A percentile compares a stretch with the other conserved stretches of the same genome.
Conservation (phyloP, 768 basidiomycete species). For the Tricholoma sp. region DNA sequence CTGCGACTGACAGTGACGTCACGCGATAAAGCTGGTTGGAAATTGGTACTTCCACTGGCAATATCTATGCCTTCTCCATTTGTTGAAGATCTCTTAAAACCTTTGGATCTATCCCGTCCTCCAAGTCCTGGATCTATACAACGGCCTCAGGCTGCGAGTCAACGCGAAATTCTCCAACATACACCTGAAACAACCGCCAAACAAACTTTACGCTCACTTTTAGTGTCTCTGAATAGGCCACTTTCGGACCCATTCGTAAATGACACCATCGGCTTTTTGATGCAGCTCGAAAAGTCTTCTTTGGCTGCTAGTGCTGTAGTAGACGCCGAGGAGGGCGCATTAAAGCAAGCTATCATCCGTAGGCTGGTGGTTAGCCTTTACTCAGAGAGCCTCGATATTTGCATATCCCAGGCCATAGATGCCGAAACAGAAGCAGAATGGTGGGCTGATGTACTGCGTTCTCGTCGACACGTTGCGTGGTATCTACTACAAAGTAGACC, state of each 20-base stretch:
- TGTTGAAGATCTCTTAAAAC: constrained; percentile 32
- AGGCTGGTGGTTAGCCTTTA: constrained; percentile 57
- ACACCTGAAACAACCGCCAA: constrained; percentile 16
- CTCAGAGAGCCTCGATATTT: constrained; percentile 56
- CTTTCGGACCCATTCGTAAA: constrained; percentile 21
- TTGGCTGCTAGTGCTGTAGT: background rate
- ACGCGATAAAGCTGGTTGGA: too few relatives aligned
- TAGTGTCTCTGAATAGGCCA: constrained; percentile 30
- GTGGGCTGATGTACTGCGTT: constrained; percentile 75
- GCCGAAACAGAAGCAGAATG: constrained; percentile 78
- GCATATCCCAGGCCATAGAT: constrained; percentile 60
- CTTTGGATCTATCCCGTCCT: constrained; percentile 22
- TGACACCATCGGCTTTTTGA: constrained; percentile 20
- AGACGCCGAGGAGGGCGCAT: constrained; percentile 30
- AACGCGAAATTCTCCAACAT: background rate
- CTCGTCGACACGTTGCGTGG: constrained; percentile 45
- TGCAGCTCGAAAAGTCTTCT: constrained; percentile 22
- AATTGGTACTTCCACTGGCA: too few relatives aligned
- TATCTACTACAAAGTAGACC: constrained; percentile 79
- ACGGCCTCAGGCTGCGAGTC: background rate
- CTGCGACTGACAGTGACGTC: too few relatives aligned
- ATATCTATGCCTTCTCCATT: constrained; percentile 32
- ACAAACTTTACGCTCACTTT: constrained; percentile 32
- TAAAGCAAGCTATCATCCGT: constrained; percentile 40
- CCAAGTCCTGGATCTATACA: constrained; percentile 13